Evolutionary conservation across 768 basidiomycete genomes (phyloP), one percentile per base, ranked within the genome.

Genomic region (Postia placenta): DNA sequence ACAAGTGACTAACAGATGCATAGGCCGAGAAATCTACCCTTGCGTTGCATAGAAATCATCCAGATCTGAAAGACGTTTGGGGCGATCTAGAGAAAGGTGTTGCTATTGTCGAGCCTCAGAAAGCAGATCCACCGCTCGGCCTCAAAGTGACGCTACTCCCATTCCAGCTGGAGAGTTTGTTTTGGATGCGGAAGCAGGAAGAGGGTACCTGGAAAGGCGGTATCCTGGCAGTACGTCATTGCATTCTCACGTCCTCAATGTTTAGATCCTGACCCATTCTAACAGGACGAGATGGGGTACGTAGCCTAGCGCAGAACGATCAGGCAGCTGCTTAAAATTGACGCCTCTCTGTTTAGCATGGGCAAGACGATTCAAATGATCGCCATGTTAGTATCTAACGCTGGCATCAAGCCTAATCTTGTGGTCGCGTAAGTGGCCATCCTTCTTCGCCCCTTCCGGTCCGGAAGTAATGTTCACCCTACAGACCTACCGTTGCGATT

Each of bases 331-430:
- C n/a, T n/a, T n/a, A n/a, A n/a, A n/a, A n/a, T n/a, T n/a, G n/a
- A n/a, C n/a, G 26, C 27, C 6, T 2, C 6, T 46, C 24, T 27
- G n/a, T 37, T 14, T 54, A 86, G 87, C 17, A 92, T 93, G 90
- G 88, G 87, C 12, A 92, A 93, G 67, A 99, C 95, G 0, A 98
- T 99, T 51, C 96, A 99, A 63, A 92, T 93, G 56, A 94, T 99
- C 43, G 78, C 93, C 1, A 74, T 98, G 33, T 74, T 99, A 30
- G 80, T 94, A 4, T 81, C 86, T 1, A 90, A 93, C 59, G 63
- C 75, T 42, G 68, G 60, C 2, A 51, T 74, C 52, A 86, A 80
- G 62, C 92, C 93, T 2, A 95, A 93, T 56, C 77, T 99, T 19
- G 90, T 99, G 26, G 77, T 99, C 24, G 96, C 96, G 87, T 90